Percentiles rank a stretch among this genome's conserved stretches.
These are phyloP conservation scores for Pluteus cervinus DNA, from an alignment of 768 basidiomycete genomes.

Conservation along the genomic window DNA sequence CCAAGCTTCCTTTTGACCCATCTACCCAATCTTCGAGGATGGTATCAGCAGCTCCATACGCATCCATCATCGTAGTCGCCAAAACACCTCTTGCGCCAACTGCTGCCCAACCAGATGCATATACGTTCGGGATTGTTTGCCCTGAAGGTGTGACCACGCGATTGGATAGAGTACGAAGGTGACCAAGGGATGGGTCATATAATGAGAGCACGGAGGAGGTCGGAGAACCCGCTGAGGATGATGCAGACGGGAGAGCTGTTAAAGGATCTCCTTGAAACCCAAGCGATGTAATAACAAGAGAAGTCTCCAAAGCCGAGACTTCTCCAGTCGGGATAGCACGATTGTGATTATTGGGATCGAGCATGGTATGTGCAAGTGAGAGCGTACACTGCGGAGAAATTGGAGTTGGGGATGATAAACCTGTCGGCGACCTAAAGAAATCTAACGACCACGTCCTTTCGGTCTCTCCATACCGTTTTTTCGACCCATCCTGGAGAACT, in stretches of 20 bases:
- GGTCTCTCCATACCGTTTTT: slow-evolving; percentile 39
- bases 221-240: too few species aligned
- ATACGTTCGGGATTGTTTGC: slow-evolving; percentile 50
- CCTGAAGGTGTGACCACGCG: slow-evolving; percentile 40
- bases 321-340: slow-evolving; percentile 52
- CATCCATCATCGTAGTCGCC: slow-evolving; percentile 89
- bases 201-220: slow-evolving; percentile 23
- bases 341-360: slow-evolving; percentile 40
- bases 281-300: slow-evolving; percentile 80
- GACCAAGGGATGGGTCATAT: slow-evolving; percentile 50
- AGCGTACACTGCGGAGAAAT: slow-evolving; percentile 30
- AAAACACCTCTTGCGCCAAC: slow-evolving; percentile 89
- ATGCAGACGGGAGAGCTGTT: slow-evolving; percentile 14
- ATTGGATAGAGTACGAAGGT: slow-evolving; percentile 48
- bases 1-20: background rate
- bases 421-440: slow-evolving; percentile 71
- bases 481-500: slow-evolving; percentile 61
- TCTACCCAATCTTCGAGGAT: slow-evolving; percentile 53
- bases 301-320: slow-evolving; percentile 49
- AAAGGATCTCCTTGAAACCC: slow-evolving; percentile 75
- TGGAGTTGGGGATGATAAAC: slow-evolving; percentile 25
- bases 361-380: slow-evolving; percentile 53
- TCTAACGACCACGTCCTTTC: slow-evolving; percentile 74
- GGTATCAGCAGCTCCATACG: slow-evolving; percentile 70
- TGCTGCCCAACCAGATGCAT: slow-evolving; percentile 92